Percentiles rank a stretch among this genome's conserved stretches.
Evolutionary conservation across 2,329 filamentous ascomycete species (phyloP).

Genomic region (Xylaria hypoxylon): DNA sequence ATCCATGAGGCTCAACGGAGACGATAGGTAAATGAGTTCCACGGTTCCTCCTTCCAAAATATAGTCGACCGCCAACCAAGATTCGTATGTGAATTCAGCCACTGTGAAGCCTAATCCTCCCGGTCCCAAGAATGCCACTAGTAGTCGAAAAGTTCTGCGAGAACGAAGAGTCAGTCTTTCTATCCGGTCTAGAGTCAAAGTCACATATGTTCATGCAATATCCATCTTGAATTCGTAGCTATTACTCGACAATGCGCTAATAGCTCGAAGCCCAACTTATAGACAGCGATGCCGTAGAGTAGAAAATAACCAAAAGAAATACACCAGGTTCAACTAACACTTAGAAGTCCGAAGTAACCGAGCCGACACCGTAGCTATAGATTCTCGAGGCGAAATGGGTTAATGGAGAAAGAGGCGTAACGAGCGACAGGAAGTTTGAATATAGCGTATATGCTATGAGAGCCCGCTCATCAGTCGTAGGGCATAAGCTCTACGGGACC

Average conservation of each 20-base stretch:
- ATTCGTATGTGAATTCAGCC: neutral
- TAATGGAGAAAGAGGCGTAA: constrained; percentile 26
- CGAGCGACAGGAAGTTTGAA: constrained; percentile 37
- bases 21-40: neutral
- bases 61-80: neutral
- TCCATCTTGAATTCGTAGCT: neutral
- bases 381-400: constrained; percentile 8
- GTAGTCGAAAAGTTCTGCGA: constrained; percentile 15
- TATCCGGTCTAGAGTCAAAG: neutral
- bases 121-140: neutral
- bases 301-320: constrained; percentile 14
- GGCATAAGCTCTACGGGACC: constrained; percentile 21
- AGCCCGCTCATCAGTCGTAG: constrained; percentile 35
- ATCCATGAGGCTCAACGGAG: constrained; percentile 23
- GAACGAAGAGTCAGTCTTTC: constrained; percentile 10
- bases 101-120: constrained; percentile 4
- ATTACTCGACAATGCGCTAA: neutral
- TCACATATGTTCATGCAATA: neutral
- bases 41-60: neutral
- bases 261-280: neutral
- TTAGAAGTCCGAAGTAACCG: constrained; percentile 10
- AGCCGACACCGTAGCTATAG: neutral
- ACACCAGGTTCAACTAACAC: constrained; percentile 23
- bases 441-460: constrained; percentile 29
- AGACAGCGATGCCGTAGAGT: neutral